Percentiles rank a stretch among this genome's conserved stretches.
Conservation (phyloP, 1,284 basidiomycete species). For the Naganishia sp. region DNA sequence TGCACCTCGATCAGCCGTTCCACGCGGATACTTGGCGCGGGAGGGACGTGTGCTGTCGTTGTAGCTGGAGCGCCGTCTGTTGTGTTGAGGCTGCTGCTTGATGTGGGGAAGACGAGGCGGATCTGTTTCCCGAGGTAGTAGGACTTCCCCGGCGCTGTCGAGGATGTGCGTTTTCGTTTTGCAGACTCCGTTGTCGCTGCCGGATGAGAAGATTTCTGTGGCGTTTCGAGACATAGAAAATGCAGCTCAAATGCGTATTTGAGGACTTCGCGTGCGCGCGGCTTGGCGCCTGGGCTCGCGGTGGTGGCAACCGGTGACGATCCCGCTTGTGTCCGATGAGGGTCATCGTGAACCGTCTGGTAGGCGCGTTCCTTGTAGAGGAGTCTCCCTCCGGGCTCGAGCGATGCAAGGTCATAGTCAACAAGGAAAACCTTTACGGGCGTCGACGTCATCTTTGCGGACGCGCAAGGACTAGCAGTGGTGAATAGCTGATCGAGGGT, state of each 20-base stretch:
- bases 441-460: conserved; percentile 1
- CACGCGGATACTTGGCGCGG: conserved; percentile 36
- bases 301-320: neutral
- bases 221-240: conserved; percentile 45
- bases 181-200: too few relatives aligned
- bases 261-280: conserved; percentile 41
- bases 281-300: neutral
- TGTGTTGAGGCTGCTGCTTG: conserved; percentile 15
- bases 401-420: conserved; percentile 56
- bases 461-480: neutral
- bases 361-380: conserved; percentile 49
- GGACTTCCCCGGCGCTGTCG: conserved; percentile 34
- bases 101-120: conserved; percentile 47
- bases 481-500: conserved; percentile 52
- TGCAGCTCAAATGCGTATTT: conserved; percentile 56
- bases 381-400: conserved; percentile 48
- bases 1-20: conserved; percentile 50
- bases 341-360: conserved; percentile 15
- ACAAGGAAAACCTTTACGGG: conserved; percentile 56
- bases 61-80: conserved; percentile 4
- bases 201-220: neutral
- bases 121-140: conserved; percentile 48
- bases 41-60: neutral
- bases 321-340: neutral
- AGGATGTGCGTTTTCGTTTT: neutral